Conservation (phyloP, 176 grass and related monocot species). For the Triticum timopheevii region DNA sequence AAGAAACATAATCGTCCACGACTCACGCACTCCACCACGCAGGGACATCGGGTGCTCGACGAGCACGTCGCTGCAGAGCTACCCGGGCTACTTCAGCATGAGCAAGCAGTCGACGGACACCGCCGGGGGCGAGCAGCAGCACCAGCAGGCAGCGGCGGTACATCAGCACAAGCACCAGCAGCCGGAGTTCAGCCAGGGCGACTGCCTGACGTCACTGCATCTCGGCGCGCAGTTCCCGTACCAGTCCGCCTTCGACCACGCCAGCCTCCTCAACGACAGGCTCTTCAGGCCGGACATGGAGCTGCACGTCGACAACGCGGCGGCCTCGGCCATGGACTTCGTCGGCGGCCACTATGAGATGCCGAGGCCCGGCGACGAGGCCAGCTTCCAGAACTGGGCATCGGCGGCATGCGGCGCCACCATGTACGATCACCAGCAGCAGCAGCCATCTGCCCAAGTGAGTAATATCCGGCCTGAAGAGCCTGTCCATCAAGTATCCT, state of each 20-base stretch:
- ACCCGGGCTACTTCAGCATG: conserved; percentile 52
- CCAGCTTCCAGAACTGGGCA: conserved; percentile 75
- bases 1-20: not conserved
- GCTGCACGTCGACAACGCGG: conserved; percentile 25
- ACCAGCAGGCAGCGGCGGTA: conserved; percentile 14
- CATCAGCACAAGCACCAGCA: conserved; percentile 33
- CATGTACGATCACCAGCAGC: conserved; percentile 55
- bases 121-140: conserved; percentile 25
- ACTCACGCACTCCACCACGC: conserved; percentile 32
- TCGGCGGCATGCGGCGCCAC: conserved; percentile 38
- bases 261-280: conserved; percentile 41
- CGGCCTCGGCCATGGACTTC: conserved; percentile 23
- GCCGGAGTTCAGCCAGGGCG: conserved; percentile 44
- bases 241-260: conserved; percentile 40
- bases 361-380: conserved; percentile 55
- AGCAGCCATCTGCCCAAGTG: conserved; percentile 49
- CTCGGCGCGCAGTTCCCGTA: conserved; percentile 51
- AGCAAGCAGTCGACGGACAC: conserved; percentile 39
- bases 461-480: conserved; percentile 9
- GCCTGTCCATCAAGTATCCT: not conserved
- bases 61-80: conserved; percentile 53
- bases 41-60: conserved; percentile 66
- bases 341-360: conserved; percentile 48
- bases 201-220: conserved; percentile 47
- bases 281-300: conserved; percentile 55